Evolutionary conservation across 768 basidiomycete species (phyloP).

Genomic region (Tylopilus subfusipes): DNA sequence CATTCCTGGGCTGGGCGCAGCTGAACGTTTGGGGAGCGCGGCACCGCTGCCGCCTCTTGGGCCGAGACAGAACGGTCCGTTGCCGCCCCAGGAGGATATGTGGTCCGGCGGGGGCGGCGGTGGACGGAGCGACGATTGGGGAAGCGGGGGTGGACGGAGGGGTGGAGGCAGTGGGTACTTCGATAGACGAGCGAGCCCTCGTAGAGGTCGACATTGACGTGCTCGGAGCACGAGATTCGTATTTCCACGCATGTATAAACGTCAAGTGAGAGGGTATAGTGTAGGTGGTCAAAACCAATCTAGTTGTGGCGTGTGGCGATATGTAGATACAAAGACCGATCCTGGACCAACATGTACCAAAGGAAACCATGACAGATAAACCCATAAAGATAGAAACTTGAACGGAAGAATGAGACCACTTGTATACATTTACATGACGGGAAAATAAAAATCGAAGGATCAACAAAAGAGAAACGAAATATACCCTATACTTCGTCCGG

Average conservation of each 20-base stretch:
- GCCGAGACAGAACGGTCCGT: conserved; percentile 34
- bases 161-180: conserved; percentile 34
- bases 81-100: conserved; percentile 53
- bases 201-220: conserved; percentile 27
- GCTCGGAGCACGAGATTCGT: not conserved
- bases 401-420: not conserved
- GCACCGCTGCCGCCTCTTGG: conserved; percentile 21
- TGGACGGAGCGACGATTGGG: too few species aligned
- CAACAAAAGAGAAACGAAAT: not conserved
- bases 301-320: conserved; percentile 5
- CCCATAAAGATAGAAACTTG: not conserved
- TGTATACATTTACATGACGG: conserved; percentile 13
- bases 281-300: conserved; percentile 5
- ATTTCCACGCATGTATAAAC: not conserved
- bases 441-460: not conserved
- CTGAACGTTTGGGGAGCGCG: conserved; percentile 24
- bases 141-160: too few species aligned
- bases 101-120: conserved; percentile 38
- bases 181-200: conserved; percentile 23
- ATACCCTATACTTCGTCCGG: not conserved
- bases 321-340: conserved; percentile 9
- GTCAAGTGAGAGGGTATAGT: not conserved
- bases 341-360: conserved; percentile 2
- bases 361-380: not conserved
- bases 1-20: conserved; percentile 61